These are phyloP conservation scores for Trichomonas vaginalis DNA, from an alignment of 208 protist genomes.

Conservation along the genomic window DNA sequence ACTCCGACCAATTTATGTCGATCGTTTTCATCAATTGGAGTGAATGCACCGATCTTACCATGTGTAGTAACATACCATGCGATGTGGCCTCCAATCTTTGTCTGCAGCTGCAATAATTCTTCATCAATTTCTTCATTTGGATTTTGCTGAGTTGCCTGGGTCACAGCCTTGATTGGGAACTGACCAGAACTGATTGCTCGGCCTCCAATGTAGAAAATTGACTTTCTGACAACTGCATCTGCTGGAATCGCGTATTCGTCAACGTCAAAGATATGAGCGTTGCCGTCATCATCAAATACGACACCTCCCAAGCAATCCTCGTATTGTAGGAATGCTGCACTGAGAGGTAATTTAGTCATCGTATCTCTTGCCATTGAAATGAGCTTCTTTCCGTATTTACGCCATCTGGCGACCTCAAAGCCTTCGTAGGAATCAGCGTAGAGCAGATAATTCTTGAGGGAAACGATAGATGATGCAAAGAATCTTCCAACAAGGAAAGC, in stretches of 20 bases:
- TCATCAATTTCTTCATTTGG: neutral
- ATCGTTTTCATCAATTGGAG: neutral
- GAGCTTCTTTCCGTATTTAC: neutral
- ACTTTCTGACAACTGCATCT: neutral
- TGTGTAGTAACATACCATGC: neutral
- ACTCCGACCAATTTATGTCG: neutral
- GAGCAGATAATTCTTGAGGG: neutral
- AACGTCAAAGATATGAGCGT: neutral
- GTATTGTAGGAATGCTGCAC: neutral
- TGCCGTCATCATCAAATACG: neutral
- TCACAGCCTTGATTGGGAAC: neutral
- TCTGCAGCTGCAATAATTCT: neutral
- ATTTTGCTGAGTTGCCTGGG: neutral
- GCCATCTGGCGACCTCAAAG: neutral
- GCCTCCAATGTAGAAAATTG: neutral
- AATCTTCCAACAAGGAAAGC: neutral
- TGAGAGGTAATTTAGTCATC: neutral
- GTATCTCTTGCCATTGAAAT: neutral
- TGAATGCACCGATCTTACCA: neutral
- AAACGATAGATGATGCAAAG: neutral
- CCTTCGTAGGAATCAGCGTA: neutral
- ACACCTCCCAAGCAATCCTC: neutral
- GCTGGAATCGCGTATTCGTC: neutral
- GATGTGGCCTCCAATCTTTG: neutral
- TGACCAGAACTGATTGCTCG: neutral